These are phyloP conservation scores for Mucor saturninus DNA, from an alignment of 371 early-diverging fungal genomes.

Conservation along the genomic window DNA sequence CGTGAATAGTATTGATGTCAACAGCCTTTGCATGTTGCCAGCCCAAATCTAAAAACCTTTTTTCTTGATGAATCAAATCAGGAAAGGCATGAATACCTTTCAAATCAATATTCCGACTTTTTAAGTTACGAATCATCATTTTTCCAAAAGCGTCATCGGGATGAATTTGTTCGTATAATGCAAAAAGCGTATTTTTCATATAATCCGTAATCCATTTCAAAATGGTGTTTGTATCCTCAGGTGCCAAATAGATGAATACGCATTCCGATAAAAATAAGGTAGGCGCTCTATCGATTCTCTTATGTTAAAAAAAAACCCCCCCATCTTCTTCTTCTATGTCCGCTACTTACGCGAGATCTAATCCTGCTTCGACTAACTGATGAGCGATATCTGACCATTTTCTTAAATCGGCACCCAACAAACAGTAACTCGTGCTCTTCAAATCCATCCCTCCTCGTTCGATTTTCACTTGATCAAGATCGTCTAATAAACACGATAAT, in stretches of 20 bases:
- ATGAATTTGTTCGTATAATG: conserved; percentile 89
- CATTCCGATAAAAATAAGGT: conserved; percentile 94
- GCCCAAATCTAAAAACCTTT: conserved; percentile 62
- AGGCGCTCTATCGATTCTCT: conserved; percentile 57
- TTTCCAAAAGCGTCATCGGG: conserved; percentile 92
- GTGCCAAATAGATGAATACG: conserved; percentile 86
- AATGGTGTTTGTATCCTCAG: conserved; percentile 66
- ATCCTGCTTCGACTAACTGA: conserved; percentile 66
- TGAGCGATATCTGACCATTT: conserved; percentile 61
- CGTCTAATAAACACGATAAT: conserved; percentile 57
- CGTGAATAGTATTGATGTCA: conserved; percentile 76
- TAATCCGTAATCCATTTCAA: conserved; percentile 70
- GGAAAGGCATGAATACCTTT: conserved; percentile 80
- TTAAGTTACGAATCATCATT: conserved; percentile 88
- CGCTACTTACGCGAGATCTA: conserved; percentile 60
- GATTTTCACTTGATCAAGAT: conserved; percentile 42
- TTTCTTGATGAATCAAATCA: conserved; percentile 67
- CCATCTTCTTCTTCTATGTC: neutral
- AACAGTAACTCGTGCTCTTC: conserved; percentile 64
- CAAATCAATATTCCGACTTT: conserved; percentile 72
- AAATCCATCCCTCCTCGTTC: conserved; percentile 79
- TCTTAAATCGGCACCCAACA: conserved; percentile 86
- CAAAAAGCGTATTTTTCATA: conserved; percentile 60
- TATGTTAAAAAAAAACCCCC: neutral
- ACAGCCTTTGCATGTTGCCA: conserved; percentile 73